Percentiles rank a stretch among this genome's conserved stretches.
Conservation (phyloP, 805 yeast genomes). For the Saccharomycopsis malanga region DNA sequence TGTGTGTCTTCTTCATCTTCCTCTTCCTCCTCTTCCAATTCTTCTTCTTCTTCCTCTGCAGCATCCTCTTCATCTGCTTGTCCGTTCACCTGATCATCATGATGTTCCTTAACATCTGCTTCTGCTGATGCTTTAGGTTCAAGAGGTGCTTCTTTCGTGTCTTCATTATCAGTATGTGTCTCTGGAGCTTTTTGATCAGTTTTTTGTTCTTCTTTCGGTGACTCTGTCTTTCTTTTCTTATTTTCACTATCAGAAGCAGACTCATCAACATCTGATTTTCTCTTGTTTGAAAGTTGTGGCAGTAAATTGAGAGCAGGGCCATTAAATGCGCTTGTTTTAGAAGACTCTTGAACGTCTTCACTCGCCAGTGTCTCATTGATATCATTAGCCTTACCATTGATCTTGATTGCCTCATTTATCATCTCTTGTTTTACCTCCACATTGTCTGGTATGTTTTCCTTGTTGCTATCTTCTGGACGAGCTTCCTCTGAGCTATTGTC, state of each 20-base stretch:
- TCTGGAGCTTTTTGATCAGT: constrained; percentile 20
- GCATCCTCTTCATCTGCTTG: constrained; percentile 24
- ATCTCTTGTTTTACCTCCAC: neutral
- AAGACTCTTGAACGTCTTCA: no score
- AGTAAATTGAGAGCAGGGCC: no score
- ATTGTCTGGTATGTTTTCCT: no score
- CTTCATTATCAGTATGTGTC: no score
- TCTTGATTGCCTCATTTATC: neutral
- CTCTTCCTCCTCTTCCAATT: constrained; percentile 25
- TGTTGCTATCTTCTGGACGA: no score
- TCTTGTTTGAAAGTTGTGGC: no score
- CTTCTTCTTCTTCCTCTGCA: constrained; percentile 26
- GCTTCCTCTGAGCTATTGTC: neutral
- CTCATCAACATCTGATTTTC: neutral
- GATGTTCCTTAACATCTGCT: neutral
- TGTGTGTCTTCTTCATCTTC: constrained; percentile 25
- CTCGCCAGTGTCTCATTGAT: no score
- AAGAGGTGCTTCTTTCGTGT: neutral
- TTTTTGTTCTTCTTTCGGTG: constrained; percentile 6
- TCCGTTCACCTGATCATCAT: constrained; percentile 1
- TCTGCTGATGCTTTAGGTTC: neutral
- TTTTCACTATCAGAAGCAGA: neutral
- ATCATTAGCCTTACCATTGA: neutral
- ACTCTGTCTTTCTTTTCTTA: neutral
- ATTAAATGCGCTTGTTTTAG: no score